Conservation (phyloP, 768 basidiomycete species). For the Psilocybe cyanescens region DNA sequence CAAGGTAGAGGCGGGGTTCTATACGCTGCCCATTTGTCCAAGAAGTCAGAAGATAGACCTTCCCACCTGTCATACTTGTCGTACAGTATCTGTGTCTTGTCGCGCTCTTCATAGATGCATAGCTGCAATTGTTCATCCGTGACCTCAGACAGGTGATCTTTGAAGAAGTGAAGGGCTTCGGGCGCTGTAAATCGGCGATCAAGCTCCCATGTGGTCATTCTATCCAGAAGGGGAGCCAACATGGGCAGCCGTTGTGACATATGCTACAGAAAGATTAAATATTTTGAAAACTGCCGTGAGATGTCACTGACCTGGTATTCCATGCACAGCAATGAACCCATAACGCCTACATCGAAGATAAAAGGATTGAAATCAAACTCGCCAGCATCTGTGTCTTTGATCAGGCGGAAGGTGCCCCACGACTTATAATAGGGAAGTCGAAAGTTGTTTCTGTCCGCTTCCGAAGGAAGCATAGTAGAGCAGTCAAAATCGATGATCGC, state of each 20-base stretch:
- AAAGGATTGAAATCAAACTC: not conserved
- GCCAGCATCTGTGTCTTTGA: conserved; percentile 17
- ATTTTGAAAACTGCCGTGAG: too few relatives aligned
- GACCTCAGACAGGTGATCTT: conserved; percentile 5
- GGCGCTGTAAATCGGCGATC: conserved; percentile 7
- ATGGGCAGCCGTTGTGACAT: conserved; percentile 21
- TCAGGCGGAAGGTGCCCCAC: conserved; percentile 23
- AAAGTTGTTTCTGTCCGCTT: not conserved
- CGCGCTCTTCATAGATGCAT: not conserved
- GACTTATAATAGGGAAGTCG: conserved; percentile 20
- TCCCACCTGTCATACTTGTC: conserved; percentile 22
- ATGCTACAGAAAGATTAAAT: conserved; percentile 15
- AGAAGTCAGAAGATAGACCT: conserved; percentile 18
- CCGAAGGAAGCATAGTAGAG: not conserved
- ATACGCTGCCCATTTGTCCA: conserved; percentile 18
- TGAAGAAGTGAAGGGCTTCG: conserved; percentile 23
- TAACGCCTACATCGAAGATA: conserved; percentile 22
- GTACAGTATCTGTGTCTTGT: not conserved
- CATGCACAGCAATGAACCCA: conserved; percentile 18
- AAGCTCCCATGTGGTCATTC: conserved; percentile 28
- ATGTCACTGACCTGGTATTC: conserved; percentile 10
- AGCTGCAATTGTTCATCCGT: not conserved
- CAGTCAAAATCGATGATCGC: not conserved
- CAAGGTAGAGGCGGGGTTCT: conserved; percentile 14
- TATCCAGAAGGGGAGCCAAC: conserved; percentile 31